Conservation (phyloP, 2,329 filamentous ascomycete species). For the Microdochium bolleyi region DNA sequence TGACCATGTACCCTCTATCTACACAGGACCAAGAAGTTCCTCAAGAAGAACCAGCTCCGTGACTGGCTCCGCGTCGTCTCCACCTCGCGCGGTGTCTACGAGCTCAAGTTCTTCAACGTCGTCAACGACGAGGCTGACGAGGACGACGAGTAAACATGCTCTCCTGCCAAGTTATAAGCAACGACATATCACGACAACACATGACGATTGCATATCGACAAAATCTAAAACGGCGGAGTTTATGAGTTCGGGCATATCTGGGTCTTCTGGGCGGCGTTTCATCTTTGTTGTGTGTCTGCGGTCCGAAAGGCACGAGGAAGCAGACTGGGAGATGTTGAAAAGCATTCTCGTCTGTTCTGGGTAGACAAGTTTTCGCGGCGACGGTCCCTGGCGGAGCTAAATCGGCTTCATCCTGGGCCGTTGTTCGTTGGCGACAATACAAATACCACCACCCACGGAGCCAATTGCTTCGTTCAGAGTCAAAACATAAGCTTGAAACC, state of each 20-base stretch:
- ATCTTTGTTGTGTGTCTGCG: background rate
- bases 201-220: background rate
- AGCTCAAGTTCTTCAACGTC: constrained; percentile 99
- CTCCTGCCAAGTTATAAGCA: background rate
- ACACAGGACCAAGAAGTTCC: constrained; percentile 97
- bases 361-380: background rate
- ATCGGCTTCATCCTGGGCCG: background rate
- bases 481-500: too few relatives aligned
- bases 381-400: background rate
- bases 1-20: background rate
- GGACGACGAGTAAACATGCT: constrained; percentile 80
- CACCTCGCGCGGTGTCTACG: constrained; percentile 96
- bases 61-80: constrained; percentile 99
- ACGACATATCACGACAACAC: background rate
- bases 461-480: background rate
- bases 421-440: background rate
- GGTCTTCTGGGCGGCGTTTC: background rate
- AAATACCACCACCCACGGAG: background rate
- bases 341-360: background rate
- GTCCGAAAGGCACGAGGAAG: background rate
- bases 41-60: constrained; percentile 99
- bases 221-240: background rate
- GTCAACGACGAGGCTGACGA: constrained; percentile 97
- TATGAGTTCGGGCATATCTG: background rate
- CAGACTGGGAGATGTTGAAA: background rate